Conservation (phyloP, 177 flowering plant genomes). For the Vitis hybrid region DNA sequence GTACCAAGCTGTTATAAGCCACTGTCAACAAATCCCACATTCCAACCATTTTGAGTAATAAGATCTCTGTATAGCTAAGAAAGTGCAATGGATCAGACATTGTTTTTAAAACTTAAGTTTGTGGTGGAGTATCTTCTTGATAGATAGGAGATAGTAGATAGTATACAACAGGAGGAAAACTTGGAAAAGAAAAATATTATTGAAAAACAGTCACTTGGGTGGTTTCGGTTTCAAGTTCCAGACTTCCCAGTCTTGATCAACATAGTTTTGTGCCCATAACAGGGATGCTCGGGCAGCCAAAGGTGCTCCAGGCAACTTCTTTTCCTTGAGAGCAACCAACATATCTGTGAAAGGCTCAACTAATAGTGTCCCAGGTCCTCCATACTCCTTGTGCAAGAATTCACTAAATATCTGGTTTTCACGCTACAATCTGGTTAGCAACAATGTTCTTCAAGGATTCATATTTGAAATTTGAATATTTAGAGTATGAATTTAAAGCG, state of each 20-base stretch:
- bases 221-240: conserved; percentile 47
- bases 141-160: neutral
- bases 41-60: conserved; percentile 10
- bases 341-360: conserved; percentile 83
- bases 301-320: conserved; percentile 65
- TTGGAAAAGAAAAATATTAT: neutral
- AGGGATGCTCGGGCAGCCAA: conserved; percentile 62
- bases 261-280: conserved; percentile 73
- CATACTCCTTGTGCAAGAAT: conserved; percentile 66
- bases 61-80: conserved; percentile 20
- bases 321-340: conserved; percentile 64
- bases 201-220: conserved; percentile 12
- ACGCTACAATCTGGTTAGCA: conserved; percentile 4
- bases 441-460: neutral
- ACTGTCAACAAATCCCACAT: conserved; percentile 3
- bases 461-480: neutral
- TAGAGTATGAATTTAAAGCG: conserved; percentile 4
- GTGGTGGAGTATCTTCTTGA: neutral
- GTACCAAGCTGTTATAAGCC: neutral
- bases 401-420: conserved; percentile 55
- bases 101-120: neutral
- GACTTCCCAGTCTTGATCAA: conserved; percentile 68
- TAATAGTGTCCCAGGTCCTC: conserved; percentile 80
- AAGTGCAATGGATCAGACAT: conserved; percentile 4
- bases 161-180: conserved; percentile 5